Base-by-base conservation (phyloP, 139 green algal species). In the Auxenochlorella pyrenoidosa region DNA sequence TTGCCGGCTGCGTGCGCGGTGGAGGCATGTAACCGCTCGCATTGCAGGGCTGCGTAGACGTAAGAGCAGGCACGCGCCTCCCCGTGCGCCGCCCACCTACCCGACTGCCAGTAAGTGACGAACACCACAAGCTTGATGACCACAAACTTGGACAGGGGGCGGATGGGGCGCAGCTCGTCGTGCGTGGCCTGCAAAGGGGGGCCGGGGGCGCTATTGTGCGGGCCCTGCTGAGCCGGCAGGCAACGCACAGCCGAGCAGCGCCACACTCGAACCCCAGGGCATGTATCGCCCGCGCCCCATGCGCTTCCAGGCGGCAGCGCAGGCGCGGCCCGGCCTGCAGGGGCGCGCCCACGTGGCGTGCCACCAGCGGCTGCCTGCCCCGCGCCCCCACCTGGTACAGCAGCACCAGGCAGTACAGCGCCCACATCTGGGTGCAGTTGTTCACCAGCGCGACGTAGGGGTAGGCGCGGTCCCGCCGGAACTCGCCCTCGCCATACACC, bases 101-200 rank as follows among this genome's bases (percentile, higher is more conserved):
- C 89, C 43, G 86, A 90, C 84, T 98, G 97, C 97, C 97, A 99
- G 90, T 98, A 99, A 4, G 96, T 96, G 47, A 99, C 90, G 88
- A 99, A 99, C 26, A 99, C 95, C 21, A 99, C 94, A 1, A 94
- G 92, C 90, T 99, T 99, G 87, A 99, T 97, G 72, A 92, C 94
- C 40, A 98, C 66, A 89, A 99, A 99, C 91, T 99, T 99, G 86
- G 93, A 90, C 32, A 99, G 90, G 43, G 97, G 97, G 26, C 94
- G 89, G 88, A 99, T 98, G 83, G 96, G 96, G 36, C 85, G 89
- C 73, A 99, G 94, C 94, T 99, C 96, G 8, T 93, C 83, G 41
- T 96, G 91, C 34, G 95, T 96, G 24, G 93, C 94, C 22, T 92
- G 87, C 34, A n/a, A 24, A 12, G 18, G 10, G 4, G 76, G 47